A percentile compares a stretch with the other conserved stretches of the same genome.
Conservation (phyloP, 495 filamentous ascomycete genomes). For the Hypomontagnella submonticulosa region DNA sequence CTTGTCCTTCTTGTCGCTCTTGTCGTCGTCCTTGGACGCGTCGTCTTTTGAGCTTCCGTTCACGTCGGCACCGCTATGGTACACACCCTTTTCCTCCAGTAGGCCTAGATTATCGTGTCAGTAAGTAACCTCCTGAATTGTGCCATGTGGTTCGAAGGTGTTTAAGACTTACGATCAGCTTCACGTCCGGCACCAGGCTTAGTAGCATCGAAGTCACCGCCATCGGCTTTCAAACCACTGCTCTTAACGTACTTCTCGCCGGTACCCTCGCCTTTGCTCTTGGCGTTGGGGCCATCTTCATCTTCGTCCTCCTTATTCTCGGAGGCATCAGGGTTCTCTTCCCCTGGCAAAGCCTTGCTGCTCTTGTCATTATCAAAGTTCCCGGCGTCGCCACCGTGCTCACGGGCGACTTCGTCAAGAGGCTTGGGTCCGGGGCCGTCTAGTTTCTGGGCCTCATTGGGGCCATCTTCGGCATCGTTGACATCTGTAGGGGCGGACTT, state of each 20-base stretch:
- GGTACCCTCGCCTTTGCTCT: constrained; percentile 58
- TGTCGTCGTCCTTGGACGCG: constrained; percentile 48
- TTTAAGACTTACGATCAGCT: constrained; percentile 71
- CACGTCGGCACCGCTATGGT: constrained; percentile 7
- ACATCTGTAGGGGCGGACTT: constrained; percentile 43
- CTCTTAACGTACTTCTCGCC: constrained; percentile 66
- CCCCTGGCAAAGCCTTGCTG: constrained; percentile 2
- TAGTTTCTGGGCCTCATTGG: constrained; percentile 48
- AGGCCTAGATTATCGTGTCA: constrained; percentile 48
- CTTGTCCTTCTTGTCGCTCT: constrained; percentile 35
- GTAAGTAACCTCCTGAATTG: not conserved
- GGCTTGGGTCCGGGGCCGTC: constrained; percentile 57
- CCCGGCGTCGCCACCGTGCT: constrained; percentile 57
- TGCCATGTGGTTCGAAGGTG: no score
- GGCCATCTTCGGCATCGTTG: constrained; percentile 47
- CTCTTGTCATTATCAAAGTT: constrained; percentile 8
- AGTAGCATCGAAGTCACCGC: constrained; percentile 69
- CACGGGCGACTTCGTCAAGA: constrained; percentile 52
- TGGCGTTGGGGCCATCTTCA: constrained; percentile 47
- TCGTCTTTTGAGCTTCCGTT: constrained; percentile 46
- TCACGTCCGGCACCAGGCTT: constrained; percentile 71
- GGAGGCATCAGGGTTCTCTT: not conserved
- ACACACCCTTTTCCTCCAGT: constrained; percentile 57
- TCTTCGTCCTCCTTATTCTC: constrained; percentile 32
- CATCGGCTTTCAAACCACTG: constrained; percentile 62